Conservation (phyloP, 1,139 yeast species). For the Casaregolazyma lundiana region DNA sequence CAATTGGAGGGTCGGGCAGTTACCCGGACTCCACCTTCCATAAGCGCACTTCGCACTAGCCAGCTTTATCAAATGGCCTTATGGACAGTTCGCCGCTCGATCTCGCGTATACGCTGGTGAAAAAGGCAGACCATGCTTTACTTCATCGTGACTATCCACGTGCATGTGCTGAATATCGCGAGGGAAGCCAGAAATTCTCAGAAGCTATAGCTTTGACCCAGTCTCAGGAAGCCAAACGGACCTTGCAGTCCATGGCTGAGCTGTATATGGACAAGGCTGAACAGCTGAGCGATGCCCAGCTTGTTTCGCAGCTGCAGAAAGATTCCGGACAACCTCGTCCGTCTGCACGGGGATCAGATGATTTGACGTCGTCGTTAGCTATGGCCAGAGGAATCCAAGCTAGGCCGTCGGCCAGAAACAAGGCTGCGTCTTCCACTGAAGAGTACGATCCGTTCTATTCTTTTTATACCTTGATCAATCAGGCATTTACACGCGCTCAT, state of each 20-base stretch:
- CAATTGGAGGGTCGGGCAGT: conserved; percentile 5
- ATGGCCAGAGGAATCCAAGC: conserved; percentile 29
- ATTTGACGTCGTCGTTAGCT: conserved; percentile 27
- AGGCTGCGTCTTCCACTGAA: conserved; percentile 14
- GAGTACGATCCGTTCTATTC: conserved; percentile 30
- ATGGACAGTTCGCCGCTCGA: conserved; percentile 10
- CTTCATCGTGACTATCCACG: conserved; percentile 26
- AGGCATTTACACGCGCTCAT: conserved; percentile 24
- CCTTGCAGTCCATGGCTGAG: conserved; percentile 25
- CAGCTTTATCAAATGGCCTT: neutral
- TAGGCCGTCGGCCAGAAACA: conserved; percentile 7
- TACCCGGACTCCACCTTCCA: conserved; percentile 6
- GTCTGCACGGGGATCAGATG: conserved; percentile 14
- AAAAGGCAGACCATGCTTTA: conserved; percentile 31
- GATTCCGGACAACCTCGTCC: neutral
- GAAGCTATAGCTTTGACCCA: conserved; percentile 23
- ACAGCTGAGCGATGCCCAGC: conserved; percentile 16
- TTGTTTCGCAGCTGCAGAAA: conserved; percentile 7
- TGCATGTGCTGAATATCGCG: conserved; percentile 25
- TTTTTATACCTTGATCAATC: conserved; percentile 27
- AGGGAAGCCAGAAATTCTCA: conserved; percentile 28
- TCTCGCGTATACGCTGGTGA: conserved; percentile 30
- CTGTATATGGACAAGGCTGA: conserved; percentile 25
- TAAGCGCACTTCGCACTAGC: neutral
- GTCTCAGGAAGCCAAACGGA: conserved; percentile 24